phyloP scores from a whole-genome alignment of 345 rosid genomes.

The Brassica juncea region DNA sequence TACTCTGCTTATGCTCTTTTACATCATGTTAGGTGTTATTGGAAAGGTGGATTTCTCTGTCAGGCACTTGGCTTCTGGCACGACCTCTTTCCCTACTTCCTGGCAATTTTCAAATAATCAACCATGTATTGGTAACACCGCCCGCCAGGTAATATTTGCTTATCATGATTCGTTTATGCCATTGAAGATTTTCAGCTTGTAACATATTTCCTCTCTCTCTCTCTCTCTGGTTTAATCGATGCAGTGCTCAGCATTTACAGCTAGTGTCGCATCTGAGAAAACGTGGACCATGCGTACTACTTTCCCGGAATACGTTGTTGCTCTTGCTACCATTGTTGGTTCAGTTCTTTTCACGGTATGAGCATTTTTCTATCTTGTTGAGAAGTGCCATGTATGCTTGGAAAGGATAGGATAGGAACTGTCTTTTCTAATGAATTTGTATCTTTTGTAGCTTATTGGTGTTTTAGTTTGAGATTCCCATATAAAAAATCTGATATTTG shows the following conservation, averaged over 20 bases:
- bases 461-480: neutral
- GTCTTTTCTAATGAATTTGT: neutral
- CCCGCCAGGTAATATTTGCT: slow-evolving; percentile 56
- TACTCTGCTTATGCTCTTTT: slow-evolving; percentile 18
- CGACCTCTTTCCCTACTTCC: slow-evolving; percentile 66
- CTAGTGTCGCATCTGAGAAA: slow-evolving; percentile 78
- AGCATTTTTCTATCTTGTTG: slow-evolving; percentile 18
- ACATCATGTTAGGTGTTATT: slow-evolving; percentile 58
- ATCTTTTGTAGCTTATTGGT: slow-evolving; percentile 4
- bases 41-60: slow-evolving; percentile 99
- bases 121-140: slow-evolving; percentile 66
- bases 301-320: slow-evolving; percentile 98
- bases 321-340: slow-evolving; percentile 97
- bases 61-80: slow-evolving; percentile 83
- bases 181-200: neutral
- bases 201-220: neutral
- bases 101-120: slow-evolving; percentile 64
- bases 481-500: neutral
- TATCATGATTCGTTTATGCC: neutral
- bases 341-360: slow-evolving; percentile 95
- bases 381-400: neutral
- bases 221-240: slow-evolving; percentile 24
- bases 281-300: slow-evolving; percentile 98
- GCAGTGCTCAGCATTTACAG: slow-evolving; percentile 90
- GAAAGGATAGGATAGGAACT: neutral